These are phyloP conservation scores for Neofusicoccum sp. DNA, from an alignment of 2,329 filamentous ascomycete species.

Conservation along the genomic window DNA sequence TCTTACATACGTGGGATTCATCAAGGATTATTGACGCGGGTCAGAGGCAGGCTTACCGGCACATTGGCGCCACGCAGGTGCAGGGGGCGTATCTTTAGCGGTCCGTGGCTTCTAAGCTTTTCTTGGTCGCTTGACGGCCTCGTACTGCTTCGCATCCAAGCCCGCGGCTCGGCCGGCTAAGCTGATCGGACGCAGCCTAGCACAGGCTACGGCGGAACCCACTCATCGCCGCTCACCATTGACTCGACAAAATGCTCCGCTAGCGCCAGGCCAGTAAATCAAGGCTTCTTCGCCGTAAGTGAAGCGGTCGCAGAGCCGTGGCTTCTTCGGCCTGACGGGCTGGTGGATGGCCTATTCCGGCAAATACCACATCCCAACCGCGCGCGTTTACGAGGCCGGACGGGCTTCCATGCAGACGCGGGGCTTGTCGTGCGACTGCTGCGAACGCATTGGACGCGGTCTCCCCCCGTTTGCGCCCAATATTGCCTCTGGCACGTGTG, in stretches of 20 bases:
- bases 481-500: conserved; percentile 7
- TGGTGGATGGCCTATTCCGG: neutral
- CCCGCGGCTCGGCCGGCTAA: conserved; percentile 17
- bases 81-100: conserved; percentile 18
- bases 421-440: neutral
- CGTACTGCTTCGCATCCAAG: conserved; percentile 14
- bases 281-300: neutral
- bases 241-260: neutral
- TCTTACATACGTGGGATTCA: conserved; percentile 18
- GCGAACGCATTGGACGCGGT: neutral
- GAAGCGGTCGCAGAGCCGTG: neutral
- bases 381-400: neutral
- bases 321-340: neutral
- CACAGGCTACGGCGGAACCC: neutral
- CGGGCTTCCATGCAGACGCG: too few species aligned
- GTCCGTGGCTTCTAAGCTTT: conserved; percentile 15
- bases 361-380: neutral
- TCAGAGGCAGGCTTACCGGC: conserved; percentile 12
- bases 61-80: conserved; percentile 14
- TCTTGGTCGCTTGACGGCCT: conserved; percentile 15
- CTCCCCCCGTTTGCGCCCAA: neutral
- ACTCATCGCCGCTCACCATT: neutral
- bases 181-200: conserved; percentile 10
- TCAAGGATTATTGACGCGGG: conserved; percentile 17
- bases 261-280: neutral